Conservation (phyloP, 2,329 filamentous ascomycete genomes). For the Basipetospora chlamydospora region DNA sequence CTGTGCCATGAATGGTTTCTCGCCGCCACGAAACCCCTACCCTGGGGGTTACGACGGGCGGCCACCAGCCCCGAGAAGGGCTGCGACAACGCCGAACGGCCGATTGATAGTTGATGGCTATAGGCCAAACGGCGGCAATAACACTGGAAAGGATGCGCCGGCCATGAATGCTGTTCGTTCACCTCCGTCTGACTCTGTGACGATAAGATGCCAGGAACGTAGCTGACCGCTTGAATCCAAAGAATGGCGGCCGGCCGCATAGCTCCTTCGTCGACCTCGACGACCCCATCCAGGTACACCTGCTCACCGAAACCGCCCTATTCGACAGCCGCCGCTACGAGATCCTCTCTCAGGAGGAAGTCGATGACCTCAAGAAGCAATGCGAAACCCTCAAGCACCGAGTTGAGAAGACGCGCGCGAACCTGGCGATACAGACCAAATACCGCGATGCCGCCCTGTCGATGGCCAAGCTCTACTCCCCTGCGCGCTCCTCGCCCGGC, state of each 20-base stretch:
- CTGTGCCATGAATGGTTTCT: constrained; percentile 25
- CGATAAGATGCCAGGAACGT: not conserved
- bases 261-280: constrained; percentile 48
- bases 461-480: constrained; percentile 64
- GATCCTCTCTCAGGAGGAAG: constrained; percentile 79
- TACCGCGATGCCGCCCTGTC: constrained; percentile 86
- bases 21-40: constrained; percentile 18
- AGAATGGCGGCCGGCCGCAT: constrained; percentile 35
- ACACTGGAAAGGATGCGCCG: constrained; percentile 37
- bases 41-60: constrained; percentile 18
- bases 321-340: constrained; percentile 75
- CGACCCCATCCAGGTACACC: constrained; percentile 70
- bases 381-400: constrained; percentile 55
- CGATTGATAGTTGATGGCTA: constrained; percentile 46
- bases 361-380: constrained; percentile 85
- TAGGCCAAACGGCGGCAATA: constrained; percentile 36
- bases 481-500: constrained; percentile 32
- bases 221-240: constrained; percentile 19
- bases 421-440: constrained; percentile 80
- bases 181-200: not conserved
- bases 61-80: constrained; percentile 15
- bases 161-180: constrained; percentile 43
- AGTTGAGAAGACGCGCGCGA: constrained; percentile 70
- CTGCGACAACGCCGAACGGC: constrained; percentile 22
- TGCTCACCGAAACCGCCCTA: constrained; percentile 86